A percentile compares a stretch with the other conserved stretches of the same genome.
Evolutionary conservation across 148 eudicot genomes (phyloP).

Genomic region (Rhododendron simsii): DNA sequence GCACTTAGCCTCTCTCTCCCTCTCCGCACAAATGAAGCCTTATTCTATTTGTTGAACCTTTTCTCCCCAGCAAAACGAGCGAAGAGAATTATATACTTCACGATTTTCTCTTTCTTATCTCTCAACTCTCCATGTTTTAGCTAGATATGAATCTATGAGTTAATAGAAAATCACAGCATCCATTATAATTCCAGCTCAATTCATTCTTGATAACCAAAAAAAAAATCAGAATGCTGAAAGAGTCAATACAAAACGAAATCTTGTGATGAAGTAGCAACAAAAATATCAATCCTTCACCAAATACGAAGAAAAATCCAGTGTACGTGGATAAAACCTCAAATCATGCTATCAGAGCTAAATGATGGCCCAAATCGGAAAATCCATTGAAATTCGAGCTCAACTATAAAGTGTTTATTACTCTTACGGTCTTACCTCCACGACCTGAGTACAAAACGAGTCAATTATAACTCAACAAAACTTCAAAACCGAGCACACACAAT

Average conservation of each 20-base stretch:
- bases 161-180: not conserved
- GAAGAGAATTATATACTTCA: not conserved
- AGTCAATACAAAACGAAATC: not conserved
- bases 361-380: not conserved
- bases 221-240: not conserved
- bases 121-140: not conserved
- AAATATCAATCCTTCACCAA: not conserved
- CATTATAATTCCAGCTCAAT: not conserved
- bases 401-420: not conserved
- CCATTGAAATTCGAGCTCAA: not conserved
- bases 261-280: not conserved
- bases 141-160: not conserved
- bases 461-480: not conserved
- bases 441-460: not conserved
- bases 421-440: not conserved
- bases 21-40: not conserved
- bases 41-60: not conserved
- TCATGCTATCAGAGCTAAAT: not conserved
- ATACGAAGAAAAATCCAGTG: not conserved
- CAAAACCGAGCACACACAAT: not conserved
- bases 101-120: not conserved
- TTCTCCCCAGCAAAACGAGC: not conserved
- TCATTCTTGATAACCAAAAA: not conserved
- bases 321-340: not conserved
- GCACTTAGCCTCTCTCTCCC: not conserved